These are phyloP conservation scores for Hypomontagnella submonticulosa DNA, from an alignment of 495 filamentous ascomycete species.

Conservation along the genomic window DNA sequence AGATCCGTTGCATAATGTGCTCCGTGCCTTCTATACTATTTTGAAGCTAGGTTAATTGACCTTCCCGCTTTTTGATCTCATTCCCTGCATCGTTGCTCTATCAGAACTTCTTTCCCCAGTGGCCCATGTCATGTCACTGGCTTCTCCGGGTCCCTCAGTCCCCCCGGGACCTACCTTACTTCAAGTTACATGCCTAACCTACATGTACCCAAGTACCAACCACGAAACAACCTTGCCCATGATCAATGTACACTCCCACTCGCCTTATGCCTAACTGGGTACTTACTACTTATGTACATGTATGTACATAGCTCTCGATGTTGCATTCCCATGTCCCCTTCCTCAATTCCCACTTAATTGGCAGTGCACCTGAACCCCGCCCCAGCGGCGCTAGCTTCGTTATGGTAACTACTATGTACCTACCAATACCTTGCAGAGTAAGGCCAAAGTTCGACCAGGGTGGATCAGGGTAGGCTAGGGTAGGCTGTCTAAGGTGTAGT, in stretches of 20 bases:
- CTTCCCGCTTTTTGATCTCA: constrained; percentile 25
- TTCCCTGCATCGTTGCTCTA: constrained; percentile 13
- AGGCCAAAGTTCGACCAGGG: background rate
- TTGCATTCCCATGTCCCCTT: constrained; percentile 14
- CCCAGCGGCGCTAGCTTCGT: constrained; percentile 40
- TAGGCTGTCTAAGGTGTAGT: constrained; percentile 18
- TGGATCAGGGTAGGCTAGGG: constrained; percentile 2
- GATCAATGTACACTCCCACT: constrained; percentile 16
- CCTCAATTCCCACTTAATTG: constrained; percentile 36
- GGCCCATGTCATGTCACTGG: constrained; percentile 17
- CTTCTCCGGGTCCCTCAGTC: constrained; percentile 11
- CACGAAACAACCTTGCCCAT: background rate
- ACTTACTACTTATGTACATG: constrained; percentile 2
- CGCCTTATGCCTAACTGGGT: constrained; percentile 29
- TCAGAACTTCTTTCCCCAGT: constrained; percentile 5
- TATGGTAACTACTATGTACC: constrained; percentile 20
- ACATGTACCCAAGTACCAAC: constrained; percentile 8
- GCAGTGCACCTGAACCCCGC: constrained; percentile 41
- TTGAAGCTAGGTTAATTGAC: constrained; percentile 23
- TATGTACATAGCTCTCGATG: constrained; percentile 4
- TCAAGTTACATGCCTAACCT: background rate
- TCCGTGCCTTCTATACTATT: constrained; percentile 21
- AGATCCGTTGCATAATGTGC: constrained; percentile 17
- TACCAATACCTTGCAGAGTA: constrained; percentile 19
- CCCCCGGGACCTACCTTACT: background rate